These are phyloP conservation scores for Tulasnella sp. DNA, from an alignment of 768 basidiomycete genomes.

Conservation along the genomic window DNA sequence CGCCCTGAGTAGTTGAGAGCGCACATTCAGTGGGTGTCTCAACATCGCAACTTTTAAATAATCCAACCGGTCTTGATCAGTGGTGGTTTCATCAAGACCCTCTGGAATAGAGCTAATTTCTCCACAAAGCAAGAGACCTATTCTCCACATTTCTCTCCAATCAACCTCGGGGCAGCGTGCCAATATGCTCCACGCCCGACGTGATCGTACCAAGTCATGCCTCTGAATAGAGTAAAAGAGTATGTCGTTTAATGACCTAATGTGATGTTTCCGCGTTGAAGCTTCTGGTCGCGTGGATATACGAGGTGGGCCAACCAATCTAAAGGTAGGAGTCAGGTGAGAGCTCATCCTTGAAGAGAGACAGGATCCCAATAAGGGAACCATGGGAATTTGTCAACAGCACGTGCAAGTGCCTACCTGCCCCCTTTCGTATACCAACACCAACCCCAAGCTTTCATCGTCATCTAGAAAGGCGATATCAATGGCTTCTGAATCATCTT, in stretches of 20 bases:
- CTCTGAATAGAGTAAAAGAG: constrained; percentile 58
- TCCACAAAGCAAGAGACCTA: constrained; percentile 38
- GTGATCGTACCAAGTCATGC: constrained; percentile 49
- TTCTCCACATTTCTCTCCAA: constrained; percentile 62
- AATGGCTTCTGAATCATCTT: constrained; percentile 14
- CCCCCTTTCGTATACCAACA: not conserved
- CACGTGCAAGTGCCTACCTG: not conserved
- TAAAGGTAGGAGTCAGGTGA: not conserved
- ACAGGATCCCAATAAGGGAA: not conserved
- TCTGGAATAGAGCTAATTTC: not conserved
- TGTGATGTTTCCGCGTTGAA: constrained; percentile 30
- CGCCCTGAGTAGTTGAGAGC: constrained; percentile 19
- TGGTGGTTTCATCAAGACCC: constrained; percentile 25
- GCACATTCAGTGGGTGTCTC: constrained; percentile 51
- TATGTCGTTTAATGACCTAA: constrained; percentile 62
- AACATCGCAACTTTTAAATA: constrained; percentile 59
- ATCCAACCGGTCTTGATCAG: not conserved
- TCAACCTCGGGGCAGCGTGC: constrained; percentile 63
- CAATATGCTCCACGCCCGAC: constrained; percentile 59
- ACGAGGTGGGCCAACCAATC: not conserved
- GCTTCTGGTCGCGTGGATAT: not conserved
- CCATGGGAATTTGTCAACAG: not conserved
- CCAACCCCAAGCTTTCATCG: not conserved
- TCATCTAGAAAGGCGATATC: too few species aligned
- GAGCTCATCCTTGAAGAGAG: not conserved